A percentile compares a stretch with the other conserved stretches of the same genome.
Evolutionary conservation across 2,329 filamentous ascomycete genomes (phyloP).

Genomic region (Berkeleyomyces rouxiae): DNA sequence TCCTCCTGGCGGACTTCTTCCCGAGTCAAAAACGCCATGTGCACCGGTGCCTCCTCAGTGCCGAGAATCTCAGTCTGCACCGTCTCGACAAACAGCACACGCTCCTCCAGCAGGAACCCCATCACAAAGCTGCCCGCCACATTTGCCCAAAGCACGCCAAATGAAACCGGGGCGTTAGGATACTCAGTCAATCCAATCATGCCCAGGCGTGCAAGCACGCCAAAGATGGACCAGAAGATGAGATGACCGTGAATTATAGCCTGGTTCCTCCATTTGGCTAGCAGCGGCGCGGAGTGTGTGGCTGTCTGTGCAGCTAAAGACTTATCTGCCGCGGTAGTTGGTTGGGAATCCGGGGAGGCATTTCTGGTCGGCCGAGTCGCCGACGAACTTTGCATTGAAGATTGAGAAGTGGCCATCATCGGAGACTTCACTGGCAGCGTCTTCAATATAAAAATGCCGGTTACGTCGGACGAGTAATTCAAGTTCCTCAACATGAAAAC

Average conservation of each 20-base stretch:
- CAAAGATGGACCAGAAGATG: conserved; percentile 68
- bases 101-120: conserved; percentile 72
- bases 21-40: not conserved
- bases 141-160: conserved; percentile 73
- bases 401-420: too few relatives aligned
- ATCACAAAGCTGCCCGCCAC: conserved; percentile 66
- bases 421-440: too few relatives aligned
- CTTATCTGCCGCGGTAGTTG: not conserved
- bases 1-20: not conserved
- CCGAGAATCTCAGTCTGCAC: not conserved
- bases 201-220: conserved; percentile 69
- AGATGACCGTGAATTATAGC: conserved; percentile 67
- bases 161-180: conserved; percentile 56
- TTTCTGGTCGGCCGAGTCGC: too few relatives aligned
- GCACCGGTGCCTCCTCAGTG: not conserved
- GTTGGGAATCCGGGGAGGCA: too few relatives aligned
- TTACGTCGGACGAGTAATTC: too few relatives aligned
- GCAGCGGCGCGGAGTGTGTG: not conserved
- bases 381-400: too few relatives aligned
- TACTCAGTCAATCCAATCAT: conserved; percentile 67
- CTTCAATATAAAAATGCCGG: too few relatives aligned
- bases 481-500: not conserved
- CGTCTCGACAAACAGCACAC: conserved; percentile 45
- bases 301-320: not conserved
- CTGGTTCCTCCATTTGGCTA: conserved; percentile 18